Conservation (phyloP, 2,329 filamentous ascomycete genomes). For the Hypoxylon sp. region DNA sequence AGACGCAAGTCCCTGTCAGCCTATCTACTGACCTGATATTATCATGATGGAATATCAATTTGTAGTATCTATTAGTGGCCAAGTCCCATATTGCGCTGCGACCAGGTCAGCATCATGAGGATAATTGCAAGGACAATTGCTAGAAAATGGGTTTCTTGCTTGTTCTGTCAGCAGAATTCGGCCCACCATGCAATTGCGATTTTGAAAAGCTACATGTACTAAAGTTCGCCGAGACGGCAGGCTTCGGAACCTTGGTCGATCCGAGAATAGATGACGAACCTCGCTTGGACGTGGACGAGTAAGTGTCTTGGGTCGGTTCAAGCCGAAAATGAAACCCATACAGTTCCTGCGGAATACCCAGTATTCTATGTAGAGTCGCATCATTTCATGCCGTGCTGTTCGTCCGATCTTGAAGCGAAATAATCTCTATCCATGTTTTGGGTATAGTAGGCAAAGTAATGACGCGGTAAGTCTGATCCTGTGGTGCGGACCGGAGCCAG, state of each 20-base stretch:
- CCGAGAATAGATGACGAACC: slow-evolving; percentile 28
- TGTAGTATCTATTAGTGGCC: slow-evolving; percentile 15
- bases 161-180: slow-evolving; percentile 13
- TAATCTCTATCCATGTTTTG: slow-evolving; percentile 24
- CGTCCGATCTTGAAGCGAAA: slow-evolving; percentile 21
- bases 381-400: slow-evolving; percentile 25
- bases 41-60: slow-evolving; percentile 16
- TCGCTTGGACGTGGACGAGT: slow-evolving; percentile 17
- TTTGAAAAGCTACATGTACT: slow-evolving; percentile 1
- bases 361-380: slow-evolving; percentile 6
- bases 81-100: slow-evolving; percentile 17
- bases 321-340: slow-evolving; percentile 39
- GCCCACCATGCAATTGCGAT: slow-evolving; percentile 4
- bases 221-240: slow-evolving; percentile 7
- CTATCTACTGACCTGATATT: slow-evolving; percentile 15
- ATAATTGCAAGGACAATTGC: not conserved
- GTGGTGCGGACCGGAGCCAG: slow-evolving; percentile 13
- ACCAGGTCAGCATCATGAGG: slow-evolving; percentile 6
- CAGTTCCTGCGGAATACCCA: slow-evolving; percentile 8
- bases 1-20: slow-evolving; percentile 38
- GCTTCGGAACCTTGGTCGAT: slow-evolving; percentile 32
- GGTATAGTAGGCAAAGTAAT: slow-evolving; percentile 23
- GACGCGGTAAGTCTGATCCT: slow-evolving; percentile 19
- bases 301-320: slow-evolving; percentile 39
- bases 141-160: slow-evolving; percentile 5